A percentile compares a stretch with the other conserved stretches of the same genome.
Conservation (phyloP, 1,139 yeast genomes). For the Candida mesenterica region DNA sequence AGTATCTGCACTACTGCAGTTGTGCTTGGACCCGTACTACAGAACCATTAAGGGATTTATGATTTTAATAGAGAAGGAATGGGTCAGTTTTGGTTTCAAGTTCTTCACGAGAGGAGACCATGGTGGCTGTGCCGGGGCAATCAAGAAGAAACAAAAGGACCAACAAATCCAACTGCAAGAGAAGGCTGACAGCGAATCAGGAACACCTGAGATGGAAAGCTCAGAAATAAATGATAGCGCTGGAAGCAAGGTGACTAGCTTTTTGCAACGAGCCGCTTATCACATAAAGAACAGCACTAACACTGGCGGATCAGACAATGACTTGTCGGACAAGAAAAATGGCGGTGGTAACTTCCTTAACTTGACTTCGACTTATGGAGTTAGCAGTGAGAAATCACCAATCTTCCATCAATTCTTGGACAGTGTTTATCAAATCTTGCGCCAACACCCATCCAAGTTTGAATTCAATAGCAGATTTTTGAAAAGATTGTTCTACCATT, state of each 20-base stretch:
- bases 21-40: constrained; percentile 87
- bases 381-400: constrained; percentile 66
- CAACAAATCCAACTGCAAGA: constrained; percentile 7
- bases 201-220: constrained; percentile 6
- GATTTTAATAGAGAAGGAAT: constrained; percentile 84
- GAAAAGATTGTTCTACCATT: constrained; percentile 78
- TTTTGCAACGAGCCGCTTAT: constrained; percentile 43
- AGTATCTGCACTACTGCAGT: constrained; percentile 76
- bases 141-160: constrained; percentile 21
- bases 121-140: constrained; percentile 49
- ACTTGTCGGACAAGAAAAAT: constrained; percentile 11
- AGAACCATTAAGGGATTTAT: constrained; percentile 87
- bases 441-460: constrained; percentile 70
- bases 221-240: constrained; percentile 7
- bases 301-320: constrained; percentile 20
- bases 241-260: constrained; percentile 22
- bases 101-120: constrained; percentile 84
- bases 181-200: constrained; percentile 5
- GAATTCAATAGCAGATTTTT: constrained; percentile 89
- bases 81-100: constrained; percentile 93
- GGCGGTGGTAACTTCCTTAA: constrained; percentile 15
- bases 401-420: constrained; percentile 92
- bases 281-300: constrained; percentile 41
- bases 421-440: constrained; percentile 73
- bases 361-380: constrained; percentile 30